Conservation (phyloP, 495 filamentous ascomycete genomes). For the Penicillium fimorum region DNA sequence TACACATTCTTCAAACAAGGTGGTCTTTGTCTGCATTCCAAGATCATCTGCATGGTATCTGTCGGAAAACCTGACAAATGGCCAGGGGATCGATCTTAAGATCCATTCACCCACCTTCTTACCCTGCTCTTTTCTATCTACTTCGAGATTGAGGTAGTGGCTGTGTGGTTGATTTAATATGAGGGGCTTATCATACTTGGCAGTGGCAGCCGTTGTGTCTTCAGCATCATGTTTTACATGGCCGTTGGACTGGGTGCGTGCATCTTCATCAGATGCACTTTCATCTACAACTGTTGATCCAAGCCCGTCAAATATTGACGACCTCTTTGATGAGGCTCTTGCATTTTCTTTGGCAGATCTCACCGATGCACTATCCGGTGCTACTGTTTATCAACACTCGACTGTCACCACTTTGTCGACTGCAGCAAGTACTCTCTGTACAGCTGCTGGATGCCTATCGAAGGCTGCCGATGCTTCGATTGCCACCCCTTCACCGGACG, state of each 20-base stretch:
- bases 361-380: background rate
- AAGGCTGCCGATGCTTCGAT: background rate
- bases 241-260: constrained; percentile 8
- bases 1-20: constrained; percentile 11
- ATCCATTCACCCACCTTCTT: background rate
- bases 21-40: constrained; percentile 14
- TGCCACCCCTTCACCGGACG: background rate
- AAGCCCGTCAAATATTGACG: background rate
- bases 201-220: constrained; percentile 13
- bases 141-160: constrained; percentile 6
- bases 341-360: constrained; percentile 5
- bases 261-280: background rate
- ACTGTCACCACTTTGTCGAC: background rate
- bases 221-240: constrained; percentile 16
- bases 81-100: background rate
- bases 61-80: constrained; percentile 1
- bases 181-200: constrained; percentile 14
- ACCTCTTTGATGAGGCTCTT: constrained; percentile 2
- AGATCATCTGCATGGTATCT: background rate
- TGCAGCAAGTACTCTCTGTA: background rate
- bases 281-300: background rate
- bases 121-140: background rate
- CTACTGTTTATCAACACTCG: background rate
- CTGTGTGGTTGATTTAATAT: constrained; percentile 15
- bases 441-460: no score